A percentile compares a stretch with the other conserved stretches of the same genome.
phyloP scores from a whole-genome alignment of 129 eudicot genomes.

The Silybum marianum region DNA sequence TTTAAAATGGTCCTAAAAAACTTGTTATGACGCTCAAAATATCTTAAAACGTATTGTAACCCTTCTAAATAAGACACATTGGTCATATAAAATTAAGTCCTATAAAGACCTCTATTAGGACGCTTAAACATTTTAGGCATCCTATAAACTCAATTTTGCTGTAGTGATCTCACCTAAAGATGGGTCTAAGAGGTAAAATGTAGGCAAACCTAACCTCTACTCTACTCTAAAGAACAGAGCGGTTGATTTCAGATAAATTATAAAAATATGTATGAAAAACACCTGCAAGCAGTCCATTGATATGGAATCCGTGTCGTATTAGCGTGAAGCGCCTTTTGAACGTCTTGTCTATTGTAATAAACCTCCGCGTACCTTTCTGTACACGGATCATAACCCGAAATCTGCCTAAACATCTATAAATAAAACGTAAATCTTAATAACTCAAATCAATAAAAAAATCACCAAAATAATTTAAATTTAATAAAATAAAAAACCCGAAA shows the following conservation, averaged over 20 bases:
- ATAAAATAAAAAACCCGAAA: too few species aligned
- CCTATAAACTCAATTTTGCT: too few species aligned
- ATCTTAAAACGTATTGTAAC: too few species aligned
- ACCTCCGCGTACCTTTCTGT: slow-evolving; percentile 90
- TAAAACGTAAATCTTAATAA: neutral
- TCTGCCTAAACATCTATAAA: slow-evolving; percentile 45
- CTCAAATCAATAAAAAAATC: neutral
- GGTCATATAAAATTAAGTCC: too few species aligned
- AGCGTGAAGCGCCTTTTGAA: slow-evolving; percentile 96
- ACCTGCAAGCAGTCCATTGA: slow-evolving; percentile 99
- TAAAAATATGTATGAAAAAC: neutral
- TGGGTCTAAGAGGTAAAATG: neutral
- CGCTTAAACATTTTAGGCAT: too few species aligned
- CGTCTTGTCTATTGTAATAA: slow-evolving; percentile 87
- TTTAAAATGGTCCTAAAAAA: too few species aligned
- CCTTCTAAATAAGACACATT: too few species aligned
- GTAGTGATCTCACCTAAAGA: neutral
- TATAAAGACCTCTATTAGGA: neutral
- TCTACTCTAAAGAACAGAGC: neutral
- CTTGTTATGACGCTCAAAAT: too few species aligned
- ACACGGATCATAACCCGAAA: slow-evolving; percentile 94
- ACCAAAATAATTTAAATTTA: neutral
- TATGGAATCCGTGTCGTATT: slow-evolving; percentile 75
- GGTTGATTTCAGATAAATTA: neutral
- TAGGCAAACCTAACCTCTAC: neutral